A percentile compares a stretch with the other conserved stretches of the same genome.
Evolutionary conservation across 768 basidiomycete genomes (phyloP).

Genomic region (Boletus bicolor): DNA sequence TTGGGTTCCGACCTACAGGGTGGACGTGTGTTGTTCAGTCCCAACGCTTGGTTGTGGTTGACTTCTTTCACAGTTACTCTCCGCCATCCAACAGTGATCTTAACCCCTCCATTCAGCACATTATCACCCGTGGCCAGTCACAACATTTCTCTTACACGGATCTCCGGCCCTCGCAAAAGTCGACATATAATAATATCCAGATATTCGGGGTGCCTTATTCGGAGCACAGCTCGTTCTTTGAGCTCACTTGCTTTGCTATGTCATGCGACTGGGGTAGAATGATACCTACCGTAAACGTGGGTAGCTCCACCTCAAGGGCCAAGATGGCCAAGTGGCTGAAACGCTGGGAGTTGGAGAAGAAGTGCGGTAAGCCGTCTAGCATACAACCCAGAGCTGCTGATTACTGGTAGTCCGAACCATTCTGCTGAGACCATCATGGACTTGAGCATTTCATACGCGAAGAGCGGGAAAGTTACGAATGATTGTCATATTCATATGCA

Average conservation of each 20-base stretch:
- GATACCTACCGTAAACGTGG: conserved; percentile 94
- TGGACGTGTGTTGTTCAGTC: conserved; percentile 70
- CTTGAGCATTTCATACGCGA: neutral
- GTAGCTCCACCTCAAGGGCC: conserved; percentile 62
- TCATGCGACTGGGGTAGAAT: conserved; percentile 83
- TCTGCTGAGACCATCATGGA: neutral
- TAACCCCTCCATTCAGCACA: conserved; percentile 58
- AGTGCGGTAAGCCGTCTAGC: conserved; percentile 39
- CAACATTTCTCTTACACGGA: conserved; percentile 67
- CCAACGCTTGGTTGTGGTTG: neutral
- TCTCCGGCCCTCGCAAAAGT: conserved; percentile 67
- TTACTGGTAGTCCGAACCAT: conserved; percentile 40
- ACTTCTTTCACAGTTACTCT: conserved; percentile 48
- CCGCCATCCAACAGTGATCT: conserved; percentile 62
- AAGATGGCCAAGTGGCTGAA: conserved; percentile 91
- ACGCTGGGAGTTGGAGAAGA: conserved; percentile 84
- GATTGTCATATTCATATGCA: conserved; percentile 11
- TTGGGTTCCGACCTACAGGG: conserved; percentile 92
- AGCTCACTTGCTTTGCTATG: conserved; percentile 92
- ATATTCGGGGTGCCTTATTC: conserved; percentile 89
- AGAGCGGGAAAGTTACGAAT: neutral
- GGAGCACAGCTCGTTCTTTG: conserved; percentile 94
- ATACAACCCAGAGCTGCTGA: conserved; percentile 40
- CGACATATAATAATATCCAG: conserved; percentile 58
- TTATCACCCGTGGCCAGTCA: conserved; percentile 66